Evolutionary conservation across 2,329 filamentous ascomycete species (phyloP).

Genomic region (Aspergillus sp.): DNA sequence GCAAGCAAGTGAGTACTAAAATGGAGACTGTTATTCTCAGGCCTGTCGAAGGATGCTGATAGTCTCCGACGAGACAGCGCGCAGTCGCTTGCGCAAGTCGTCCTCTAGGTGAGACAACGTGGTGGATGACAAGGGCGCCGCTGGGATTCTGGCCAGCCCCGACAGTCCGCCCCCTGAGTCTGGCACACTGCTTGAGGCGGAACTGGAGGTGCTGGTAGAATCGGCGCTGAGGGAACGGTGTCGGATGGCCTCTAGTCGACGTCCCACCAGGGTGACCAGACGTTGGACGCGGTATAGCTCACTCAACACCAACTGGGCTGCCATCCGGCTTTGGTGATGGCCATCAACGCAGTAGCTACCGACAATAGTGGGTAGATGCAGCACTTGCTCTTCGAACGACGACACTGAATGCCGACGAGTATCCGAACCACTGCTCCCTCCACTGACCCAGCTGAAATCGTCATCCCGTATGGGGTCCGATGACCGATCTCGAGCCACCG

Average conservation of each 20-base stretch:
- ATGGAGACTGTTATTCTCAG: not conserved
- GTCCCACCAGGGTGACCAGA: not conserved
- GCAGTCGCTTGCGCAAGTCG: not conserved
- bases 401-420: not conserved
- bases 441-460: not conserved
- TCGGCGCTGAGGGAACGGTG: not conserved
- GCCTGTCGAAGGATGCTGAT: not conserved
- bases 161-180: not conserved
- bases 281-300: conserved; percentile 6
- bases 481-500: not conserved
- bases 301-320: conserved; percentile 2
- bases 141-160: not conserved
- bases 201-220: not conserved
- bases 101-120: not conserved
- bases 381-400: conserved; percentile 1
- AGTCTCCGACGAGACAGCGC: not conserved
- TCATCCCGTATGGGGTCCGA: not conserved
- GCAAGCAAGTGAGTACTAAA: no score
- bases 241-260: not conserved
- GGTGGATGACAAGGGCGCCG: not conserved
- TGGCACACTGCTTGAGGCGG: not conserved
- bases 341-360: conserved; percentile 1
- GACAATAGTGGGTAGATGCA: not conserved
- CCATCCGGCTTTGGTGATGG: conserved; percentile 2
- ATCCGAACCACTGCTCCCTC: not conserved